Base-by-base conservation (phyloP, 805 yeast genomes). In the Metschnikowia chrysomelidarum region DNA sequence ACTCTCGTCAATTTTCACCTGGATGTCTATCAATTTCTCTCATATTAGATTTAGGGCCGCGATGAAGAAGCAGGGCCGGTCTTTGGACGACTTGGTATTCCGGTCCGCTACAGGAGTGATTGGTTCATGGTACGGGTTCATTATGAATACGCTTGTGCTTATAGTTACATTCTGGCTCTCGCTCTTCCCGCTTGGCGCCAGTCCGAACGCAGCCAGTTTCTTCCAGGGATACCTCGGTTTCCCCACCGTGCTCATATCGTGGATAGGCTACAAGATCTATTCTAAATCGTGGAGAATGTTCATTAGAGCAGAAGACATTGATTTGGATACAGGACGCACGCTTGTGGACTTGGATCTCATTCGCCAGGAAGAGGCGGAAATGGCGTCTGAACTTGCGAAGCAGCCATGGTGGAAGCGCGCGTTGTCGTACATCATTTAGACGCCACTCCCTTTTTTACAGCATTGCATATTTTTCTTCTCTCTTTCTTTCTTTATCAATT, bases 11-110 rank as follows among this genome's bases (percentile, higher is more conserved):
- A 53, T 67, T 22, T 67, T 67, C 47, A 66, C 69, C n/a, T 67
- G 73, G 73, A 54, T 60, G 36, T 60, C 64, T 17, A 65, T 65
- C 43, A 62, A 67, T 43, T 40, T 62, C 18, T 63, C 71, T 18
- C 71, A 66, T 39, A 51, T 65, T 31, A 52, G 73, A 41, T 67
- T 67, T 47, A 56, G 73, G 49, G 47, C 46, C 8, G 69, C 67
- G 5, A 60, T 67, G 58, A 60, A 57, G 40, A 47, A 51, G 40
- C 76, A 31, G 41, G 76, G 75, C 16, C 59, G 71, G 37, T 41
- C 65, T 3, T 36, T 64, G 18, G 62, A 56, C 8, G 81, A 77
- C 23, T 62, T 80, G 34, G 82, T 82, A 2, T 80, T 69, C 57
- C 57, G 58, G 30, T 64, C 82, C 21, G 47, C 61, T n/a, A 76